Conservation (phyloP, 371 early-diverging fungal species). For the Dichotomocladium elegans region DNA sequence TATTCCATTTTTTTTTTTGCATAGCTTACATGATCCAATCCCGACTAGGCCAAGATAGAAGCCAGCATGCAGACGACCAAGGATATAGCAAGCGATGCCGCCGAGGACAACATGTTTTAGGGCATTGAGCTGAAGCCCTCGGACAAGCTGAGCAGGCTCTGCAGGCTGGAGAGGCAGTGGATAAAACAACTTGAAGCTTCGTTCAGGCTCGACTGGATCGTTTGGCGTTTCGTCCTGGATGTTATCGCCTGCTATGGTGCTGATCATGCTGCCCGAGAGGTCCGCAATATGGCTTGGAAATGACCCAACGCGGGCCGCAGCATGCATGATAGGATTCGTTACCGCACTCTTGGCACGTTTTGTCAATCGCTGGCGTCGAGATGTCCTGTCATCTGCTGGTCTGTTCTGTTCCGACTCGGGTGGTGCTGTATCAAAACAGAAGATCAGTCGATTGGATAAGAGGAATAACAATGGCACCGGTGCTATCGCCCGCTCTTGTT, state of each 20-base stretch:
- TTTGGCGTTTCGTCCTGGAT: neutral
- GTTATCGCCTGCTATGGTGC: neutral
- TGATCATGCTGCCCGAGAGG: neutral
- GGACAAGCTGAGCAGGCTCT: conserved; percentile 10
- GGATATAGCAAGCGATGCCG: conserved; percentile 11
- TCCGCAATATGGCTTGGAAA: neutral
- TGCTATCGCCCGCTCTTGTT: no score
- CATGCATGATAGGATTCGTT: neutral
- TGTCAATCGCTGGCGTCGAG: neutral
- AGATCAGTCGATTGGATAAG: no score
- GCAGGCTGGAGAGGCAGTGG: conserved; percentile 15
- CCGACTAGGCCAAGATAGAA: conserved; percentile 8
- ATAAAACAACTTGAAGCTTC: conserved; percentile 11
- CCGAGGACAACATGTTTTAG: conserved; percentile 13
- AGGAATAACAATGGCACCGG: no score
- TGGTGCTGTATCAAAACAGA: no score
- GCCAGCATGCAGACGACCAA: conserved; percentile 16
- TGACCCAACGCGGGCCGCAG: neutral
- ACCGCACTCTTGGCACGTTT: neutral
- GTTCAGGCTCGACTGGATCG: neutral
- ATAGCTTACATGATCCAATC: conserved; percentile 3
- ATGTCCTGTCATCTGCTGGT: neutral
- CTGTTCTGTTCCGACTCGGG: no score
- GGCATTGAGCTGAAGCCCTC: conserved; percentile 16
- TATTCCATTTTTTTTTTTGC: neutral